Base-by-base conservation (phyloP, 2,329 filamentous ascomycete species). In the Talaromyces sp. region DNA sequence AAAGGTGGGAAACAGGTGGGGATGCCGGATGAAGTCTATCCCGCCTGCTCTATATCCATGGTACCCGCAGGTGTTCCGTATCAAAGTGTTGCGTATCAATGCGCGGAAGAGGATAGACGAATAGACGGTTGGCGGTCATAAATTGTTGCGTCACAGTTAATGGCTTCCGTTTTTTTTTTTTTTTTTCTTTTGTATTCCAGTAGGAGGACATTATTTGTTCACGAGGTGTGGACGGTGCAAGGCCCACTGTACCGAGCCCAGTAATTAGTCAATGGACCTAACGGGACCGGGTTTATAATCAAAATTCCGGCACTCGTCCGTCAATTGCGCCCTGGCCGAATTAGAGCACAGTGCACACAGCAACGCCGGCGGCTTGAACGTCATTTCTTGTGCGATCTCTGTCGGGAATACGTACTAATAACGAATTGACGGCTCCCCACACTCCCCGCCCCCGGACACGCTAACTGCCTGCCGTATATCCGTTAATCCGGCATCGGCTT, bases 21-120 rank as follows among this genome's bases (percentile, higher is more conserved):
- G 58, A 55, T 29, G 29, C 24, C 29, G 58, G 54, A 54, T 56
- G 52, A 60, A 60, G 54, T 38, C 58, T 56, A 56, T 60, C 31
- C 58, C 58, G 58, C 54, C 43, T 53, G 48, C 21, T 57, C 19
- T n/a, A 43, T 60, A 32, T 53, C 50, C 46, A 24, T 46, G 29
- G 29, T 31, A 31, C 7, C 29, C 6, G 9, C 3, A 35, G 32
- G 32, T 35, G 19, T 46, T 24, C 19, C 41, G 21, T 46, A 24
- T 46, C 17, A 12, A 46, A n/a, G n/a, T n/a, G 19, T 46, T 24
- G 41, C 41, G 21, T 46, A 24, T 46, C 17, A 12, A 46, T 46
- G 8, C 19, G 41, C 41, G 43, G 24, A 46, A 4, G 19, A 46
- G 43, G 11, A 6, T 9, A 2, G 10, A 24, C 9, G n/a, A 46